Percentiles rank a stretch among this genome's conserved stretches.
Conservation (phyloP, 768 basidiomycete genomes). For the Boletus pseudo-olivaceus region DNA sequence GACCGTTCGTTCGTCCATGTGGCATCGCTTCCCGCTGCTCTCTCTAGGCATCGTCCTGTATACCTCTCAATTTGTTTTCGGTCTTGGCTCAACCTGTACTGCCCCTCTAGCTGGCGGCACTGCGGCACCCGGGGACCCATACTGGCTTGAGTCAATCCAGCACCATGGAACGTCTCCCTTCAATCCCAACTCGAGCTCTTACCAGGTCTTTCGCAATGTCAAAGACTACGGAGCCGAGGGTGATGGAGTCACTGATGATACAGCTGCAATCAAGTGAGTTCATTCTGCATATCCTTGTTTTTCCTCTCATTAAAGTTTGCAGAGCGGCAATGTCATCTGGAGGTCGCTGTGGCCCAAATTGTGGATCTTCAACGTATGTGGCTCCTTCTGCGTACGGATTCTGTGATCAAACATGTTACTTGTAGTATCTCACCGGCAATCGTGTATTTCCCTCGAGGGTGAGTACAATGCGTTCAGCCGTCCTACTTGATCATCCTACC, state of each 20-base stretch:
- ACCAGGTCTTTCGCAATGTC: slow-evolving; percentile 72
- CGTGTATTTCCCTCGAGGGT: slow-evolving; percentile 71
- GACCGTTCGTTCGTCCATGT: background rate
- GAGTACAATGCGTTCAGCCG: background rate
- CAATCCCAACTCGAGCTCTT: slow-evolving; percentile 48
- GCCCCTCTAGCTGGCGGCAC: slow-evolving; percentile 31
- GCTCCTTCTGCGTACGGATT: background rate
- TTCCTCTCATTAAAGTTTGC: background rate
- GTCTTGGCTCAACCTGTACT: slow-evolving; percentile 36
- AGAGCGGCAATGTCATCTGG: slow-evolving; percentile 62
- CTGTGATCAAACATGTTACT: background rate
- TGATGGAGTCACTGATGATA: slow-evolving; percentile 71
- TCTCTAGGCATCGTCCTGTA: slow-evolving; percentile 3
- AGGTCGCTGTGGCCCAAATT: slow-evolving; percentile 53
- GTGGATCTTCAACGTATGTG: slow-evolving; percentile 50
- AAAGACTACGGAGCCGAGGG: too few relatives aligned
- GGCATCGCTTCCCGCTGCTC: background rate
- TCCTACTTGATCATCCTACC: background rate
- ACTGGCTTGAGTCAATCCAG: slow-evolving; percentile 65
- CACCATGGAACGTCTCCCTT: slow-evolving; percentile 65
- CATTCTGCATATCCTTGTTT: background rate
- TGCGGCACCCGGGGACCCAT: slow-evolving; percentile 51
- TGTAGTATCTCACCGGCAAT: slow-evolving; percentile 52
- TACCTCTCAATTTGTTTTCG: slow-evolving; percentile 8
- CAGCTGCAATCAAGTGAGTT: slow-evolving; percentile 62